Conservation (phyloP, 2,329 filamentous ascomycete species). For the Phialophora chinensis region DNA sequence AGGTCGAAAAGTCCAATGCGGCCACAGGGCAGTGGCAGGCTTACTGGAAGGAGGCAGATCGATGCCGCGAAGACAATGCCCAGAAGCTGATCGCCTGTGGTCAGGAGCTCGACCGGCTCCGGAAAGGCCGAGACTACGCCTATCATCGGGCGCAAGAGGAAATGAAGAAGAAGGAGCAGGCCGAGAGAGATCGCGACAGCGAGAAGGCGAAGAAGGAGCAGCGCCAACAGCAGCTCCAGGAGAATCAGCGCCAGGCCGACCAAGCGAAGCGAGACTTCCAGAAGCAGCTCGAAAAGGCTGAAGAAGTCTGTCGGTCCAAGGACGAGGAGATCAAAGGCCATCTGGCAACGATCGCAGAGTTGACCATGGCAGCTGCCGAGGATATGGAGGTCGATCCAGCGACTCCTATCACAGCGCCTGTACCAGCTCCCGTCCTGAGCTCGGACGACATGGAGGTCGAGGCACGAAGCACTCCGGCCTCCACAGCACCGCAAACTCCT, state of each 20-base stretch:
- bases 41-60: neutral
- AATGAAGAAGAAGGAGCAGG: neutral
- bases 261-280: neutral
- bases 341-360: neutral
- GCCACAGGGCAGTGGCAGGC: neutral
- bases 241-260: neutral
- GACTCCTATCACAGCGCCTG: neutral
- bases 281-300: neutral
- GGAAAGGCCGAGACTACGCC: neutral
- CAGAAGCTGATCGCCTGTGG: neutral
- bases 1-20: neutral
- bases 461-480: neutral
- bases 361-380: neutral
- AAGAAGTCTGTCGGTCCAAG: slow-evolving; percentile 1
- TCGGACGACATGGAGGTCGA: neutral
- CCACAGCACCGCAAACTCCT: neutral
- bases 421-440: neutral
- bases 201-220: neutral
- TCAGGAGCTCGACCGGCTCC: neutral
- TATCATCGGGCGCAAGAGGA: neutral
- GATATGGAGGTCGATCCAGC: neutral
- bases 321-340: neutral
- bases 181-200: neutral
- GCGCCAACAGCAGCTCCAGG: neutral
- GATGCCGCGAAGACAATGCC: neutral